Percentiles rank a stretch among this genome's conserved stretches.
These are phyloP conservation scores for Rhododendron henanense DNA, from an alignment of 148 eudicot species.

Conservation along the genomic window DNA sequence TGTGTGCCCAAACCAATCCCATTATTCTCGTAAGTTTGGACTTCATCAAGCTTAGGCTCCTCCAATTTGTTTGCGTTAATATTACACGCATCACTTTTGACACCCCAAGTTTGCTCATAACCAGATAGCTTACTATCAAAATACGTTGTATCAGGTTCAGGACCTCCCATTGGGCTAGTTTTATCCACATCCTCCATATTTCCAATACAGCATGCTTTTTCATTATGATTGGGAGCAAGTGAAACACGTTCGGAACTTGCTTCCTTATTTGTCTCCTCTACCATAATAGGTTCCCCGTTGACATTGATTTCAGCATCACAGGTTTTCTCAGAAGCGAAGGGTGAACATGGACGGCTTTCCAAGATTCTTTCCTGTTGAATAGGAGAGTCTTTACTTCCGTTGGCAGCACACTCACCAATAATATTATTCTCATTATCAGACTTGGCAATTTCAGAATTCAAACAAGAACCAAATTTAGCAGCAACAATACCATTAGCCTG, in stretches of 20 bases:
- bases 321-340: slow-evolving; percentile 20
- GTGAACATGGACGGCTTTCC: slow-evolving; percentile 12
- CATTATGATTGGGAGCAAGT: slow-evolving; percentile 19
- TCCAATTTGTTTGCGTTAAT: slow-evolving; percentile 26
- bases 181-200: slow-evolving; percentile 18
- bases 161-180: slow-evolving; percentile 11
- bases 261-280: slow-evolving; percentile 17
- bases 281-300: slow-evolving; percentile 5
- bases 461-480: slow-evolving; percentile 24
- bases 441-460: slow-evolving; percentile 31
- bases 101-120: slow-evolving; percentile 20
- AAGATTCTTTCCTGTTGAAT: slow-evolving; percentile 21
- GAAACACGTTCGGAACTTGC: slow-evolving; percentile 25
- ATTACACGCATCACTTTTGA: slow-evolving; percentile 22
- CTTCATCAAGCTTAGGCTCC: slow-evolving; percentile 32
- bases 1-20: slow-evolving; percentile 27
- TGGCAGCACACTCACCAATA: slow-evolving; percentile 18
- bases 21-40: slow-evolving; percentile 25
- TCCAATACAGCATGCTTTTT: slow-evolving; percentile 16
- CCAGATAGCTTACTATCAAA: slow-evolving; percentile 21
- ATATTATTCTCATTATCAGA: slow-evolving; percentile 24
- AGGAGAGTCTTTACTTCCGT: slow-evolving; percentile 12
- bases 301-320: slow-evolving; percentile 18
- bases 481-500: slow-evolving; percentile 23
- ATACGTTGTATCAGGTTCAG: slow-evolving; percentile 20